Evolutionary conservation across 2,329 filamentous ascomycete genomes (phyloP), one percentile per base, ranked within the genome.

Genomic region (Fusarium goolgardi): DNA sequence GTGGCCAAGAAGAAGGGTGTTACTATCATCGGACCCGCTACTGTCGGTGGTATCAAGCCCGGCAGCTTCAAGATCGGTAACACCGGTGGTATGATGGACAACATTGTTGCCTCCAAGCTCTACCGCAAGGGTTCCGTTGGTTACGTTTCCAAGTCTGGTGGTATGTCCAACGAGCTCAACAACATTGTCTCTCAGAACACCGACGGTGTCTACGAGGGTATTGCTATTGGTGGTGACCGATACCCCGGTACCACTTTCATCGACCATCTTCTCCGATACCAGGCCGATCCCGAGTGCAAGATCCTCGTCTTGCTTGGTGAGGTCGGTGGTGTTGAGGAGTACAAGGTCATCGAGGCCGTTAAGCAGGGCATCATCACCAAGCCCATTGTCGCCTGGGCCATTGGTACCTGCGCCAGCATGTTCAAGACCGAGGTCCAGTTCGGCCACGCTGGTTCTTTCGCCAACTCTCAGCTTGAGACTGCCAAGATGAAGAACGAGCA

Each of bases 51-150:
- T 78, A 98, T 99, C 86, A 99, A 98, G 90, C 96, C 96, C 68
- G 96, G 96, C 81, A 93, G 92, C 81, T 99, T 95, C 92, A 99
- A 98, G 90, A 99, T 99, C 72, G 96, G 96, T 81, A 99, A 99
- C 89, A 99, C 96, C 77, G 96, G 96, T 88, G 96, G 96, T 83
- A 99, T 99, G 96, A 99, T 99, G 96, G 96, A 99, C 89, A 99
- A 99, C 89, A 99, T 99, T 77, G 96, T 99, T 71, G 94, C 96
- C 75, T 98, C 96, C 81, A 99, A 99, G 90, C 93, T 99, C 66
- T 99, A 99, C 90, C 95, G 96, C 83, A 96, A 96, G 85, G 96
- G 96, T 76, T 98, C 96, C 75, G 94, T 99, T 73, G 96, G 93
- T 76, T 99, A 99, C 83, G 96, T 99, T 82, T 98, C 95, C 88